Conservation (phyloP, 2,329 filamentous ascomycete species). For the Endoconidiophora polonica region DNA sequence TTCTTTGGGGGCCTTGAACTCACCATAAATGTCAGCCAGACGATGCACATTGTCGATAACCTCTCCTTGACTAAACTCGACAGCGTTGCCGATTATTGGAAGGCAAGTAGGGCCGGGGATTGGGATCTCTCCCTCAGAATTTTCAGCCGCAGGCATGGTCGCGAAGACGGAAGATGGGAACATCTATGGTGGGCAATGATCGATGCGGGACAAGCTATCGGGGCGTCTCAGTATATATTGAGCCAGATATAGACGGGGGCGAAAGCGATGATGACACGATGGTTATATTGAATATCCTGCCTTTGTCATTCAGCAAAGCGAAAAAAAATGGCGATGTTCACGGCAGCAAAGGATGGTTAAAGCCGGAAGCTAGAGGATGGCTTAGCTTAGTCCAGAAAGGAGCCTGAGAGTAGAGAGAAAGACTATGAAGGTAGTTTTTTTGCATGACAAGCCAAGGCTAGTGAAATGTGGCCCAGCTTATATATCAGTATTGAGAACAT, state of each 20-base stretch:
- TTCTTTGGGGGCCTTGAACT: conserved; percentile 11
- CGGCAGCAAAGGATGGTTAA: too few species aligned
- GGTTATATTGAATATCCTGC: too few species aligned
- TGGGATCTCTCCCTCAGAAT: conserved; percentile 18
- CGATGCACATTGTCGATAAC: conserved; percentile 37
- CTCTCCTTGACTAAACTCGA: conserved; percentile 41
- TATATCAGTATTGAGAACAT: not conserved
- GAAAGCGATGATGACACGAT: not conserved
- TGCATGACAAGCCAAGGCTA: not conserved
- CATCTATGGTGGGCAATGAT: conserved; percentile 3
- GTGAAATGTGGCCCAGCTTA: not conserved
- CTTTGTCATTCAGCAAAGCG: too few species aligned
- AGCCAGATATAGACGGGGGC: not conserved
- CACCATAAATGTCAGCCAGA: conserved; percentile 50
- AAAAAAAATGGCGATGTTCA: too few species aligned
- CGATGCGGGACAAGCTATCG: not conserved
- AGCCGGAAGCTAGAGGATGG: too few species aligned
- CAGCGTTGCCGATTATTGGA: conserved; percentile 48
- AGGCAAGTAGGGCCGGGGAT: conserved; percentile 49
- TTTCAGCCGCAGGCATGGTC: not conserved
- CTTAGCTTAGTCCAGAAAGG: too few species aligned
- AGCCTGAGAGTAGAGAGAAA: too few species aligned
- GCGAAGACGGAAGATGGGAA: conserved; percentile 1
- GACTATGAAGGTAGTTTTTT: too few species aligned
- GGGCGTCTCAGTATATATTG: not conserved